Evolutionary conservation across 139 green algal species (phyloP).

Genomic region (Micractinium conductrix): DNA sequence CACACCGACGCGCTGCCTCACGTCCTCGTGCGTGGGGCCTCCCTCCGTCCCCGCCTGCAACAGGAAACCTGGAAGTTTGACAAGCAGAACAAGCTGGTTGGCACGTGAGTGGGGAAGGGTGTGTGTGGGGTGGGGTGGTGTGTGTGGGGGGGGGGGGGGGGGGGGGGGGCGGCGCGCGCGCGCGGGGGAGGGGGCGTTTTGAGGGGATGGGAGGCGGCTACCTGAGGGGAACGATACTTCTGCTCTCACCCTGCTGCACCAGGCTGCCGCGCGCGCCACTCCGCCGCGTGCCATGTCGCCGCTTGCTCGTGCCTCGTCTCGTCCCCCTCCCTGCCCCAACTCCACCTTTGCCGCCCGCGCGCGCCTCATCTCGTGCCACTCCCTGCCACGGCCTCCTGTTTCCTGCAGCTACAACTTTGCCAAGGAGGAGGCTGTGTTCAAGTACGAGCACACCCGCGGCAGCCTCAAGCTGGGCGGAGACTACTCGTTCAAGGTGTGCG

Average conservation of each 20-base stretch:
- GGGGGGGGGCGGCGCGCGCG: not conserved
- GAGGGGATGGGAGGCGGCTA: too few species aligned
- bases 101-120: constrained; percentile 12
- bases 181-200: too few species aligned
- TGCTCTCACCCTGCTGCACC: too few species aligned
- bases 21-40: not conserved
- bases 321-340: too few species aligned
- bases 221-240: too few species aligned
- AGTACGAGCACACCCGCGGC: constrained; percentile 26
- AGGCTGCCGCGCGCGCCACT: too few species aligned
- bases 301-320: too few species aligned
- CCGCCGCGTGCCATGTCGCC: too few species aligned
- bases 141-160: not conserved
- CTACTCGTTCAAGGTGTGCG: constrained; percentile 30
- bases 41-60: not conserved
- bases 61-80: constrained; percentile 48
- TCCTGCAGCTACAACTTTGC: constrained; percentile 45
- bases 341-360: too few species aligned
- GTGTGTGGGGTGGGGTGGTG: not conserved
- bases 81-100: constrained; percentile 38
- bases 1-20: too few species aligned
- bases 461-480: not conserved
- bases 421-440: constrained; percentile 28
- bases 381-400: not conserved
- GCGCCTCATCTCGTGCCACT: too few species aligned